Base-by-base conservation (phyloP, 2,329 filamentous ascomycete genomes). In the Colletotrichum musae region DNA sequence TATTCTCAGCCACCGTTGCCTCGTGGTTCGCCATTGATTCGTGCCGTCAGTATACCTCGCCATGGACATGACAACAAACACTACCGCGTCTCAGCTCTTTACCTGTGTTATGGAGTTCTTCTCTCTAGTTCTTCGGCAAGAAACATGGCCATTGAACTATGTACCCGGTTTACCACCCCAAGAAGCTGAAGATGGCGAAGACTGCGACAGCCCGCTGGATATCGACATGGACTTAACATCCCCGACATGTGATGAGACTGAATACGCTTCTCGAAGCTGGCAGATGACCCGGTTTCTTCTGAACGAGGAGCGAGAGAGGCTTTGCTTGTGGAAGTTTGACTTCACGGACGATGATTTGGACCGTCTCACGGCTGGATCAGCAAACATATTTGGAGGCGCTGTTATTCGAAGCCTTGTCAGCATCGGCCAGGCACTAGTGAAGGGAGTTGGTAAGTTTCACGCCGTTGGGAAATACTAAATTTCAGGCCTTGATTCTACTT, bases 321-420 rank as follows among this genome's bases (percentile, higher is more conserved):
- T 54, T 12, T 54, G 52, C 39, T 28, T 54, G 16, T 54, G 52
- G 52, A 54, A 54, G 28, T 54, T 54, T n/a, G 21, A 54, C 28
- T 54, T 54, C 52, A 54, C 28, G 9, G 28, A 54, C 28, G 28
- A 54, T 7, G 52, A 54, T 39, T 18, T 54, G 16, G 52, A 54
- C 28, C 32, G 28, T 12, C 18, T 54, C 3, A 41, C 52, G 5
- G 10, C 13, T 10, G 9, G 39, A 10, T 16, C 36, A 28, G 16
- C 28, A 6, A 54, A n/a, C 28, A 6, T 54, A 10, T 39, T 54
- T 12, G 52, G 52, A 12, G 52, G 28, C 10, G 52, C 52, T 12
- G 52, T 54, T 16, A 15, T 54, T n/a, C 52, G n/a, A 12, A 18
- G 52, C n/a, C 12, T 54, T 21, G 13, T 18, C 12, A 41, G 28